Percentiles rank a stretch among this genome's conserved stretches.
phyloP scores from a whole-genome alignment of 2,329 filamentous ascomycete species.

The Bipolaris victoriae region DNA sequence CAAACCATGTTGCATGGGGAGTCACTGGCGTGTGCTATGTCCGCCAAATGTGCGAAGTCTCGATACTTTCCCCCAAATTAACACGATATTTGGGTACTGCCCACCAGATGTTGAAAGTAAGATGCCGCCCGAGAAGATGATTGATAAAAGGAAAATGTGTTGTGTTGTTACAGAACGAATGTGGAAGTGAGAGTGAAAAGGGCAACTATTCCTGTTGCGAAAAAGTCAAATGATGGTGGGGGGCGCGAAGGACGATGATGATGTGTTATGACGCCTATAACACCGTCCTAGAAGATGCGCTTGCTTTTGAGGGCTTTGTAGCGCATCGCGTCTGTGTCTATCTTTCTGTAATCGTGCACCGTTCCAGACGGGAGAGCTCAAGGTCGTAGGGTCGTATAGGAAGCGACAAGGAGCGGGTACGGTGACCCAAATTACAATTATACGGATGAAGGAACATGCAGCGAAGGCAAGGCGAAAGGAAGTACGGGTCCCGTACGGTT shows the following conservation, averaged over 20 bases:
- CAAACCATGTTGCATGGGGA: slow-evolving; percentile 10
- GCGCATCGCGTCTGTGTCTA: slow-evolving; percentile 27
- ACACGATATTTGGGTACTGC: slow-evolving; percentile 18
- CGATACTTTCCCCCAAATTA: slow-evolving; percentile 26
- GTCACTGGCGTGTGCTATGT: slow-evolving; percentile 5
- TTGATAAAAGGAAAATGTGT: slow-evolving; percentile 27
- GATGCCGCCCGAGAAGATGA: slow-evolving; percentile 35
- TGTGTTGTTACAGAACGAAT: too few species aligned
- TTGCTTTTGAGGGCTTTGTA: slow-evolving; percentile 32
- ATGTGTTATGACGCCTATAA: slow-evolving; percentile 35
- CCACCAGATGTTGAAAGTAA: slow-evolving; percentile 26
- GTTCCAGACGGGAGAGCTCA: slow-evolving; percentile 48
- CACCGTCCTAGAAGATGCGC: slow-evolving; percentile 37
- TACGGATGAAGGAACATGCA: slow-evolving; percentile 34
- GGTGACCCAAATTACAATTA: slow-evolving; percentile 43
- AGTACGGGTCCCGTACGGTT: slow-evolving; percentile 17
- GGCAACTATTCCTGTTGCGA: slow-evolving; percentile 26
- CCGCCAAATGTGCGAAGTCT: slow-evolving; percentile 13
- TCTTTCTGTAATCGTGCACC: slow-evolving; percentile 40
- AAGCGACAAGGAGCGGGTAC: slow-evolving; percentile 37
- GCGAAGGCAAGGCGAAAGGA: slow-evolving; percentile 34
- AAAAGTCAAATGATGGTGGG: slow-evolving; percentile 34
- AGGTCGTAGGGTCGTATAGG: slow-evolving; percentile 44
- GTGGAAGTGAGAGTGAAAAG: slow-evolving; percentile 4
- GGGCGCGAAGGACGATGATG: slow-evolving; percentile 23